phyloP scores from a whole-genome alignment of 352 stramenopile genomes.

The Elongisporangium prolatum region DNA sequence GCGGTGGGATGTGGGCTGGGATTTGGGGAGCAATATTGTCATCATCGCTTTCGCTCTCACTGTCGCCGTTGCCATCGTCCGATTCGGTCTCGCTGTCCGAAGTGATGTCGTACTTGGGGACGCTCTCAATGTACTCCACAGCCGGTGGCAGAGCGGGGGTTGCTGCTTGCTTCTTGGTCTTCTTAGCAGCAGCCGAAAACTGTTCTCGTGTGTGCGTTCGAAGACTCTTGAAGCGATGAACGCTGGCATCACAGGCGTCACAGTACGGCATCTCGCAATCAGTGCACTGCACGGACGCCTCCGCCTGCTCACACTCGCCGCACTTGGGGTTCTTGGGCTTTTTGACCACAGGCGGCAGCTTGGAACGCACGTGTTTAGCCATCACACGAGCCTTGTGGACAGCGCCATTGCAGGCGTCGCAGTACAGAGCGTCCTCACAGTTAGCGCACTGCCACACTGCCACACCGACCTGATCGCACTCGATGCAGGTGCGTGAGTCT shows the following conservation, averaged over 20 bases:
- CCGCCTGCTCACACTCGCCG: slow-evolving; percentile 43
- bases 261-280: slow-evolving; percentile 64
- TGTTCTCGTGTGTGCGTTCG: slow-evolving; percentile 36
- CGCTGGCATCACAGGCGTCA: slow-evolving; percentile 40
- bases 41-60: slow-evolving; percentile 1
- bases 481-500: slow-evolving; percentile 41
- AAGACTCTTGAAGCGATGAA: slow-evolving; percentile 76
- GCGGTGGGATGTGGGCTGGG: not conserved
- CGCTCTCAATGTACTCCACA: slow-evolving; percentile 44
- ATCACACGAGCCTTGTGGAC: slow-evolving; percentile 67
- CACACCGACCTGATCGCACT: slow-evolving; percentile 45
- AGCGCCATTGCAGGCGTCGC: slow-evolving; percentile 44
- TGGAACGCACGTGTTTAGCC: slow-evolving; percentile 40
- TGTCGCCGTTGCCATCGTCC: slow-evolving; percentile 9
- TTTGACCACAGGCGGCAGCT: slow-evolving; percentile 20
- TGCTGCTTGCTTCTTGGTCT: slow-evolving; percentile 11
- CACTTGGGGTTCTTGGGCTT: slow-evolving; percentile 25
- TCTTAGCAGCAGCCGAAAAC: slow-evolving; percentile 6
- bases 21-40: not conserved
- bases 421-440: slow-evolving; percentile 64
- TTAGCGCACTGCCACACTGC: slow-evolving; percentile 47
- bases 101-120: slow-evolving; percentile 52
- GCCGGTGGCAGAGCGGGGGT: not conserved
- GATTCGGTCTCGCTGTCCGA: slow-evolving; percentile 37
- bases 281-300: slow-evolving; percentile 35